Conservation (phyloP, 2,329 filamentous ascomycete genomes). For the Trichophyton schoenleinii region DNA sequence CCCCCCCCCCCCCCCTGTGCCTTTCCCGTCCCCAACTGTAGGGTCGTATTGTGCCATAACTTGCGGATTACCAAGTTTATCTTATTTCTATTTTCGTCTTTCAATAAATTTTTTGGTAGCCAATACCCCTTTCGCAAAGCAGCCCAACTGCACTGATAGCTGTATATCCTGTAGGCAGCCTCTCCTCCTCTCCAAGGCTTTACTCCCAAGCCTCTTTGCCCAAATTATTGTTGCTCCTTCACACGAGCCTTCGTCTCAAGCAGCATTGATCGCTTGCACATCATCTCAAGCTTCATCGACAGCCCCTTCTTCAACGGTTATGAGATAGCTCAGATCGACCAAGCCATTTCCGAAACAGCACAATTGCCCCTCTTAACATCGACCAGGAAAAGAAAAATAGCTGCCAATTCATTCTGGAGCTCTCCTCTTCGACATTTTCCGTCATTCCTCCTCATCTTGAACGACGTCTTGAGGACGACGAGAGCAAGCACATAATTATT, state of each 20-base stretch:
- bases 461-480: not conserved
- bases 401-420: not conserved
- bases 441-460: not conserved
- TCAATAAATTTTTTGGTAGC: not conserved
- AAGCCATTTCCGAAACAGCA: not conserved
- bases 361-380: not conserved
- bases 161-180: not conserved
- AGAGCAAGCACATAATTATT: not conserved
- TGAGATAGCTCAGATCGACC: not conserved
- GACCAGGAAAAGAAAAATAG: not conserved
- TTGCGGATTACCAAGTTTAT: not conserved
- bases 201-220: not conserved
- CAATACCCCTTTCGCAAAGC: not conserved
- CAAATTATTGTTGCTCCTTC: not conserved
- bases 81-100: not conserved
- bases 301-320: not conserved
- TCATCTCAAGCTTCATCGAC: not conserved
- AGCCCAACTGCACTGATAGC: not conserved
- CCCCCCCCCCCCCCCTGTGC: not conserved
- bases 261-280: not conserved
- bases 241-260: not conserved
- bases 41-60: not conserved
- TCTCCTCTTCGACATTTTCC: not conserved
- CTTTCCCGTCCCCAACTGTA: not conserved
- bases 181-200: not conserved